A percentile compares a stretch with the other conserved stretches of the same genome.
Evolutionary conservation across 306 rosid genomes (phyloP).

Genomic region (cucumber (Cucumis sativus)): Cucumber_9930_V3 NC_026659.2:14874001-14874500

Average conservation of each 20-base stretch:
- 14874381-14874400: slow-evolving; percentile 1
- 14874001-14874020: background rate
- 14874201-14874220: slow-evolving; percentile 42
- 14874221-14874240: slow-evolving; percentile 67
- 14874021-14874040: slow-evolving; percentile 63
- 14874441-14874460: background rate
- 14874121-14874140: slow-evolving; percentile 27
- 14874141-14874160: slow-evolving; percentile 21
- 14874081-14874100: slow-evolving; percentile 11
- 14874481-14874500: background rate
- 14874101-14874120: slow-evolving; percentile 31
- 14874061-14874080: slow-evolving; percentile 8
- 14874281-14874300: slow-evolving; percentile 73
- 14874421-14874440: background rate
- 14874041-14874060: slow-evolving; percentile 31
- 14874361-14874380: slow-evolving; percentile 7
- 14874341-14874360: background rate
- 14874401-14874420: background rate
- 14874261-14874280: slow-evolving; percentile 47
- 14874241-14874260: slow-evolving; percentile 71
- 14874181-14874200: slow-evolving; percentile 71
- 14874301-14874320: slow-evolving; percentile 77
- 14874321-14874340: slow-evolving; percentile 19
- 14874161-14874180: slow-evolving; percentile 24
- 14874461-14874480: background rate